These are phyloP conservation scores for Chaetoceros tenuissimus DNA, from an alignment of 108 stramenopile genomes.

Conservation along the genomic window DNA sequence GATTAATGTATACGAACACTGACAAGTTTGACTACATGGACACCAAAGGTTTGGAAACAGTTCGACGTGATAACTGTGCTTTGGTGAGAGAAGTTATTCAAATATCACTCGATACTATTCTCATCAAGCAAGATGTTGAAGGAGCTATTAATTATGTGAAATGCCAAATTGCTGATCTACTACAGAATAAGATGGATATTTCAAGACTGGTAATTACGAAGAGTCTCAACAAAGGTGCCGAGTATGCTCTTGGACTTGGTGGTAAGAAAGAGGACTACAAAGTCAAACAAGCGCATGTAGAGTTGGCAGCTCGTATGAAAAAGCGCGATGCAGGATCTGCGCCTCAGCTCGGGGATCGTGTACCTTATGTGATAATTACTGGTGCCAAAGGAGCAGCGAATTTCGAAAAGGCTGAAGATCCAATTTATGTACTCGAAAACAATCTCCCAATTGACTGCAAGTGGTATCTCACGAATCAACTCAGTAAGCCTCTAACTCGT, in stretches of 20 bases:
- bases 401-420: conserved; percentile 96
- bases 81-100: conserved; percentile 95
- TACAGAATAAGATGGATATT: conserved; percentile 99
- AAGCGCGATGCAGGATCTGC: conserved; percentile 96
- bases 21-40: conserved; percentile 99
- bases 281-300: conserved; percentile 96
- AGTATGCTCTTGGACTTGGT: conserved; percentile 82
- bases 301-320: conserved; percentile 96
- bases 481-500: conserved; percentile 91
- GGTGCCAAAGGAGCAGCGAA: conserved; percentile 90
- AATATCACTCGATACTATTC: conserved; percentile 94
- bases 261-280: conserved; percentile 95
- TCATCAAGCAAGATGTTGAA: conserved; percentile 88
- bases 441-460: conserved; percentile 95
- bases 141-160: conserved; percentile 92
- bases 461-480: conserved; percentile 96
- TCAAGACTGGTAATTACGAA: conserved; percentile 97
- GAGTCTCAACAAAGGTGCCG: conserved; percentile 94
- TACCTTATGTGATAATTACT: conserved; percentile 99
- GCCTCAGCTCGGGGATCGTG: conserved; percentile 98
- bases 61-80: conserved; percentile 98
- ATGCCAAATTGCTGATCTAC: conserved; percentile 83
- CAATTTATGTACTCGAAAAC: conserved; percentile 96
- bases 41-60: conserved; percentile 97
- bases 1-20: conserved; percentile 91